These are phyloP conservation scores for Silene vulgaris DNA, from an alignment of 179 eudicot genomes.

Conservation along the genomic window DNA sequence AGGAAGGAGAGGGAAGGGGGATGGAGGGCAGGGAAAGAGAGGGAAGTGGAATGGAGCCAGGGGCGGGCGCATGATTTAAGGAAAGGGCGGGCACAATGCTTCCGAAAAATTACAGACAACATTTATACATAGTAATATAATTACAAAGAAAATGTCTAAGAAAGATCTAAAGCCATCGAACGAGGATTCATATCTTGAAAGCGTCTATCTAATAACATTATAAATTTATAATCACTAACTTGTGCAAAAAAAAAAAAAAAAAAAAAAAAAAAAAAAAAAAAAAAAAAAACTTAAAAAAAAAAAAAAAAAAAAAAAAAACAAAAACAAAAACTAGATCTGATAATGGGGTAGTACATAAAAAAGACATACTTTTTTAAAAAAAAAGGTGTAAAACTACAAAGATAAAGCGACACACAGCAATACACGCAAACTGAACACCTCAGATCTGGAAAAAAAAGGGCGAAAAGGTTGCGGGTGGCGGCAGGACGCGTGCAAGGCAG, in stretches of 20 bases:
- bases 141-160: neutral
- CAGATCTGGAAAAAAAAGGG: too few species aligned
- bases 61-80: neutral
- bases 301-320: too few species aligned
- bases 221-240: neutral
- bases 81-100: neutral
- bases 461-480: too few species aligned
- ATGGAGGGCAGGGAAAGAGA: neutral
- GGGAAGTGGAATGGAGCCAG: neutral
- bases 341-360: too few species aligned
- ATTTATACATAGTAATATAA: neutral
- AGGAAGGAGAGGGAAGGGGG: neutral
- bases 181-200: neutral
- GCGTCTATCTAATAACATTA: neutral
- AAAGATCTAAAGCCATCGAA: neutral
- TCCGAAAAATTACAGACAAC: neutral
- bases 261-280: too few species aligned
- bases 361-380: too few species aligned
- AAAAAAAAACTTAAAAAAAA: too few species aligned
- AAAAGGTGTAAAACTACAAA: too few species aligned
- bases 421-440: too few species aligned
- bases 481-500: too few species aligned
- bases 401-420: too few species aligned
- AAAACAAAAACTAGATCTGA: too few species aligned
- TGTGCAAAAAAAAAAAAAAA: neutral